phyloP scores from a whole-genome alignment of 192 early-diverging fungal genomes.

The Backusella circina region DNA sequence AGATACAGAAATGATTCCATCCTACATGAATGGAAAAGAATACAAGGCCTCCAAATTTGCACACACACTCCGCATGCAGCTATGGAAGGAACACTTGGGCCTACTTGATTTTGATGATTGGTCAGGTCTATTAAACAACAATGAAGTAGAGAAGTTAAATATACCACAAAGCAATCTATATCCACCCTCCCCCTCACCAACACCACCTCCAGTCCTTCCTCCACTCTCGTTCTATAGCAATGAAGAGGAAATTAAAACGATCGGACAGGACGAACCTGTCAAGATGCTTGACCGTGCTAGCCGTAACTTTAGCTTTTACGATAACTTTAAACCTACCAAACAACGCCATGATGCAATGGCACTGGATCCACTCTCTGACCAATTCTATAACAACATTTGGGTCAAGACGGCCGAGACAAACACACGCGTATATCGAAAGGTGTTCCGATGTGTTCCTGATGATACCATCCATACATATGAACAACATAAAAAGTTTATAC shows the following conservation, averaged over 20 bases:
- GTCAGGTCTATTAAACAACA: conserved; percentile 14
- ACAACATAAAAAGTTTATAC: conserved; percentile 43
- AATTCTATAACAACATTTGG: conserved; percentile 60
- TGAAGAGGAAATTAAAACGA: conserved; percentile 20
- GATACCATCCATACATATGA: conserved; percentile 60
- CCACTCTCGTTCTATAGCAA: neutral
- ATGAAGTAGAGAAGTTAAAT: neutral
- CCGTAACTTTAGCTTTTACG: conserved; percentile 12
- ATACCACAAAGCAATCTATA: neutral
- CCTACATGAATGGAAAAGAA: conserved; percentile 66
- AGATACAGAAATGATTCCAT: conserved; percentile 63
- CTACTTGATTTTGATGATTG: conserved; percentile 47
- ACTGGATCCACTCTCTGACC: conserved; percentile 66
- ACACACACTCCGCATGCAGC: conserved; percentile 62
- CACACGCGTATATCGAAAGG: conserved; percentile 59
- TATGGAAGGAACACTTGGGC: conserved; percentile 85
- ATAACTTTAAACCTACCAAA: conserved; percentile 8
- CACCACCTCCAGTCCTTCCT: neutral
- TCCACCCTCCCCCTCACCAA: neutral
- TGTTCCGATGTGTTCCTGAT: conserved; percentile 83
- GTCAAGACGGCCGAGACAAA: conserved; percentile 56
- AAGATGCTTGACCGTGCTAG: conserved; percentile 16
- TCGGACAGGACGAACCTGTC: conserved; percentile 39
- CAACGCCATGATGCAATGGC: conserved; percentile 34
- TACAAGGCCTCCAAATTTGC: conserved; percentile 72